Evolutionary conservation across 306 rosid genomes (phyloP).

Genomic region (Sophora flavescens): DNA sequence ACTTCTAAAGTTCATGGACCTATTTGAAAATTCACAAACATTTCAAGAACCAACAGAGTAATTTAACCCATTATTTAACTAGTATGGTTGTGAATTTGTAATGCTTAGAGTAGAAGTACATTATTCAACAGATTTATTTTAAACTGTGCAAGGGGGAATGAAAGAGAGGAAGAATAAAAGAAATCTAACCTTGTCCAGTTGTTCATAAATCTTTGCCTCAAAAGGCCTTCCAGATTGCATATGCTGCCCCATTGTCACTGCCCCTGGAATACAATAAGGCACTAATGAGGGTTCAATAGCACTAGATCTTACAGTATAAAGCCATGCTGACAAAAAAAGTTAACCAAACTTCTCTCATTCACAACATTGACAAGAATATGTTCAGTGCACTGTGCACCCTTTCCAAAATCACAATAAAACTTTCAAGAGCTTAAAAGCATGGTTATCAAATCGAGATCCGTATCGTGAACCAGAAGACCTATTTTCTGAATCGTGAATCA

Average conservation of each 20-base stretch:
- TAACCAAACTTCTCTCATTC: slow-evolving; percentile 25
- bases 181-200: slow-evolving; percentile 58
- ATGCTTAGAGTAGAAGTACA: neutral
- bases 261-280: slow-evolving; percentile 44
- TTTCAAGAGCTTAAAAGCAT: slow-evolving; percentile 24
- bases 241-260: slow-evolving; percentile 50
- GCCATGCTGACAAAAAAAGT: slow-evolving; percentile 41
- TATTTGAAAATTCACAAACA: too few species aligned
- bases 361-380: slow-evolving; percentile 11
- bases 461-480: too few species aligned
- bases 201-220: slow-evolving; percentile 62
- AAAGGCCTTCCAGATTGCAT: slow-evolving; percentile 57
- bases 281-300: slow-evolving; percentile 34
- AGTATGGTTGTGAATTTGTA: neutral
- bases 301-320: slow-evolving; percentile 34
- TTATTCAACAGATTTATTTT: slow-evolving; percentile 23
- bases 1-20: too few species aligned
- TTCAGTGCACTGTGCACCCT: slow-evolving; percentile 1
- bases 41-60: too few species aligned
- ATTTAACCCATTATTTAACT: neutral
- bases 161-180: slow-evolving; percentile 8
- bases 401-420: slow-evolving; percentile 17
- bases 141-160: slow-evolving; percentile 2
- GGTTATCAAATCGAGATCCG: too few species aligned
- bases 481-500: too few species aligned